A percentile compares a stretch with the other conserved stretches of the same genome.
Conservation (phyloP, 768 basidiomycete species). For the Neoboletus subvelutipes region DNA sequence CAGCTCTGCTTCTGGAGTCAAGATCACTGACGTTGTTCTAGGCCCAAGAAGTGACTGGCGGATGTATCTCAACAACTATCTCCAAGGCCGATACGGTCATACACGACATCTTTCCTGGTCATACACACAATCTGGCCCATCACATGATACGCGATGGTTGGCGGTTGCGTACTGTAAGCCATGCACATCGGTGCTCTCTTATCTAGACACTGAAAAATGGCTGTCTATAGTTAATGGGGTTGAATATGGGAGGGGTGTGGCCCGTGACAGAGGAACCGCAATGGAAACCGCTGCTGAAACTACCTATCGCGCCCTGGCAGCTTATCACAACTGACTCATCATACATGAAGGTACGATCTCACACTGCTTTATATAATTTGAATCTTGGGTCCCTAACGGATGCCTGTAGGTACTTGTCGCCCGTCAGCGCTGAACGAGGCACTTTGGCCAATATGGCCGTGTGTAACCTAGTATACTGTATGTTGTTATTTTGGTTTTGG, state of each 20-base stretch:
- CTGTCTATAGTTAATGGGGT: conserved; percentile 23
- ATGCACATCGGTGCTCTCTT: background rate
- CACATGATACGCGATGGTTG: conserved; percentile 25
- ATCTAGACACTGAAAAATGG: background rate
- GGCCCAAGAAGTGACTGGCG: conserved; percentile 27
- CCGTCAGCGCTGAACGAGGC: background rate
- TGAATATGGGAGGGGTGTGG: conserved; percentile 27
- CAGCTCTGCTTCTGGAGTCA: background rate
- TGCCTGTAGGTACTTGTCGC: background rate
- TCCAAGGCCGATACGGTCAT: conserved; percentile 33
- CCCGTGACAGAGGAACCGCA: conserved; percentile 28
- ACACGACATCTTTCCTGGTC: conserved; percentile 27
- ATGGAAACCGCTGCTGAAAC: conserved; percentile 33
- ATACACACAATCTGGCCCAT: conserved; percentile 19
- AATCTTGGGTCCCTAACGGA: background rate
- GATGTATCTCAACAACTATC: conserved; percentile 31
- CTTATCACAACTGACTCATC: conserved; percentile 18
- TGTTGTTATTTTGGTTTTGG: background rate
- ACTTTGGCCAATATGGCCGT: background rate
- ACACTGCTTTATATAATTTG: background rate
- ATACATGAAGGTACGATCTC: conserved; percentile 4
- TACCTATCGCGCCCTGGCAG: conserved; percentile 24
- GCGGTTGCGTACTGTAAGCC: conserved; percentile 28
- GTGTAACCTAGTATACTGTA: conserved; percentile 3
- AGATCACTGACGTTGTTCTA: conserved; percentile 10